Evolutionary conservation across 768 basidiomycete genomes (phyloP), one percentile per base, ranked within the genome.

Genomic region (Suillus discolor): DNA sequence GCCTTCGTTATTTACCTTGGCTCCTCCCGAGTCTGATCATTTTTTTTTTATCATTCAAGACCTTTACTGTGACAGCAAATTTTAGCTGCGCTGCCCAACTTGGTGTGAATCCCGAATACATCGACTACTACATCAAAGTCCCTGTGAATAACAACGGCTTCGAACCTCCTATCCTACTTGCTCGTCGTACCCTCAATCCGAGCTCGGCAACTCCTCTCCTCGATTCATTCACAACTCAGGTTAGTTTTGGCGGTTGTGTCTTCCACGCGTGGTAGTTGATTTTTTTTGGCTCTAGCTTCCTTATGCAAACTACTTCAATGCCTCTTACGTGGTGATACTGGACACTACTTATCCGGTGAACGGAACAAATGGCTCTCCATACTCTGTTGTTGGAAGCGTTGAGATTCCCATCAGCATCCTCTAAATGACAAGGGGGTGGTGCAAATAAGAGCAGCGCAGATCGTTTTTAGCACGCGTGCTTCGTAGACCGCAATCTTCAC

Each of bases 111-210:
- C 75, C 75, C 4, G 49, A 70, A 64, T 76, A 62, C 61, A 76
- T 69, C 63, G 75, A 76, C 62, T 76, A 77, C 63, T 78, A 76
- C 41, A 74, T 76, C 23, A 75, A 76, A 61, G 75, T 78, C 18
- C 75, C 77, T 11, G 57, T 60, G 31, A 72, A 75, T 47, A 78
- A 76, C 70, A 76, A 70, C 36, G 75, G 75, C 25, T 1, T 70
- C 38, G 77, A 76, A 28, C 71, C 75, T 44, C 72, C 71, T 4
- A 77, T 76, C 66, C 71, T 76, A 47, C 59, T 76, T 57, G 64
- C 65, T 42, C 75, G 75, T 59, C 67, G 66, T 31, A 70, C 68
- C 28, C 60, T 72, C 34, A 3, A 53, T 15, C 6, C 65, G 16
- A 66, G 65, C 9, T 63, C 41, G 11, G 18, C 18, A 34, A 55